A percentile compares a stretch with the other conserved stretches of the same genome.
These are phyloP conservation scores for Dactylorhiza incarnata DNA, from an alignment of 106 monocot genomes.

Conservation along the genomic window DNA sequence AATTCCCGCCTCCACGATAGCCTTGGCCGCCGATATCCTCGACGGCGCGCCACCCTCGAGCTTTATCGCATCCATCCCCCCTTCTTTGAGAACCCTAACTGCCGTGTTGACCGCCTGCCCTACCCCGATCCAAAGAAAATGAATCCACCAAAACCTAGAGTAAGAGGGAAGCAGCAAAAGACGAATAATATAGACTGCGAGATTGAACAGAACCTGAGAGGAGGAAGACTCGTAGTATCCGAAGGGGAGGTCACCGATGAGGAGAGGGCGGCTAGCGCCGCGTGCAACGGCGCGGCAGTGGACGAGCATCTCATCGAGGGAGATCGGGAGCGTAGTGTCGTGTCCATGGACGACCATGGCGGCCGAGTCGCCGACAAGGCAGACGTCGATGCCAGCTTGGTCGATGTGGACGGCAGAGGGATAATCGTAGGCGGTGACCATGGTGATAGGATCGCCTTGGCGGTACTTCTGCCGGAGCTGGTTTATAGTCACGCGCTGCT, in stretches of 20 bases:
- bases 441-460: slow-evolving; percentile 67
- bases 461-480: slow-evolving; percentile 67
- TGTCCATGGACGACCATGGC: slow-evolving; percentile 99
- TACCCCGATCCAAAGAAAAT: not conserved
- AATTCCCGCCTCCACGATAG: slow-evolving; percentile 91
- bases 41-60: slow-evolving; percentile 86
- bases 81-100: slow-evolving; percentile 77
- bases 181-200: not conserved
- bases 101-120: slow-evolving; percentile 73
- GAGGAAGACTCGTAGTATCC: slow-evolving; percentile 79
- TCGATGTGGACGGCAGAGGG: slow-evolving; percentile 93
- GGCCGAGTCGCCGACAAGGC: slow-evolving; percentile 94
- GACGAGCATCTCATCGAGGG: slow-evolving; percentile 83
- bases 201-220: slow-evolving; percentile 18
- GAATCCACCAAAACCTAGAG: not conserved
- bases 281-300: slow-evolving; percentile 91
- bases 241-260: slow-evolving; percentile 94
- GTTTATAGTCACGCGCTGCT: slow-evolving; percentile 55
- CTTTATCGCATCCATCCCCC: slow-evolving; percentile 92
- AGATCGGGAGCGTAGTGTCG: slow-evolving; percentile 95
- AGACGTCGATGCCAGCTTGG: slow-evolving; percentile 68
- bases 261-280: slow-evolving; percentile 71
- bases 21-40: slow-evolving; percentile 72
- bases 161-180: not conserved
- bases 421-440: slow-evolving; percentile 98